Conservation (phyloP, 176 grass and related monocot species). For the Typha latifolia region DNA sequence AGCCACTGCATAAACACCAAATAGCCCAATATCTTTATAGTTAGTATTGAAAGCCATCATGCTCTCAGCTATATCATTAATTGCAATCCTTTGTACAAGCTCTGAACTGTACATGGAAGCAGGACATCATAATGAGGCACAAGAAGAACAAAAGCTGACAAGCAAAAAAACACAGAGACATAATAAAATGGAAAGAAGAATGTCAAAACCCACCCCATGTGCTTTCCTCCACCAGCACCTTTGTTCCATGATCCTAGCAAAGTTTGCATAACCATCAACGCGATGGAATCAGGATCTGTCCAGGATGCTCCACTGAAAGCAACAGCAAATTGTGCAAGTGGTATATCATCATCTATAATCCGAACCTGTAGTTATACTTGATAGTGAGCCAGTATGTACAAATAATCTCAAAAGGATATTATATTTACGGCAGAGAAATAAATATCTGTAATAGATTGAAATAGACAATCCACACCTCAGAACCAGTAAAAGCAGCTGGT, state of each 20-base stretch:
- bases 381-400: conserved; percentile 11
- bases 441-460: neutral
- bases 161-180: neutral
- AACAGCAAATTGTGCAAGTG: conserved; percentile 91
- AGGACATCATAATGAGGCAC: conserved; percentile 4
- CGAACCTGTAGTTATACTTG: conserved; percentile 40
- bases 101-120: conserved; percentile 52
- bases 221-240: conserved; percentile 68
- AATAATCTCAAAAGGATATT: neutral
- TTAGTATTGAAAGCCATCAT: conserved; percentile 97
- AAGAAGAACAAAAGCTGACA: neutral
- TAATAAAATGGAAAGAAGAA: neutral
- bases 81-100: conserved; percentile 80
- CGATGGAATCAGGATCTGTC: conserved; percentile 89
- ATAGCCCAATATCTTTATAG: conserved; percentile 91
- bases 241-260: conserved; percentile 98
- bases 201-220: conserved; percentile 54
- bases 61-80: conserved; percentile 97
- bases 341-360: conserved; percentile 92
- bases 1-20: conserved; percentile 94
- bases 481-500: conserved; percentile 84
- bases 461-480: conserved; percentile 44
- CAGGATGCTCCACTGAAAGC: conserved; percentile 83
- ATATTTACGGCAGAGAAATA: neutral
- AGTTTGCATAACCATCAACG: conserved; percentile 97